Conservation (phyloP, 2,329 filamentous ascomycete genomes). For the Aspergillus sp. region DNA sequence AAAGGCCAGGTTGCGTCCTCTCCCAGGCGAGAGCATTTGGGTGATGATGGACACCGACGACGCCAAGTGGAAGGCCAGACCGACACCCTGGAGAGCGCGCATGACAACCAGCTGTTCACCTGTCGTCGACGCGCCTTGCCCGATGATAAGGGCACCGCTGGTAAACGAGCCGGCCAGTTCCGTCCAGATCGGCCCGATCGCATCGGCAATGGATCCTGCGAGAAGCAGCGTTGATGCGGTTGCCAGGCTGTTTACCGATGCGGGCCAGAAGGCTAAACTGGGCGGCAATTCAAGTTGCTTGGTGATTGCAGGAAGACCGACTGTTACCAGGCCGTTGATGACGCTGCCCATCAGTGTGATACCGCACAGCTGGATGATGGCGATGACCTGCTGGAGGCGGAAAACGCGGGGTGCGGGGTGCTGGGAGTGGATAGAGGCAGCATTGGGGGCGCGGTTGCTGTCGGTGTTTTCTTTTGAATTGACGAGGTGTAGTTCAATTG, state of each 20-base stretch:
- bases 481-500: too few relatives aligned
- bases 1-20: conserved; percentile 53
- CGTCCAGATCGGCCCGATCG: conserved; percentile 40
- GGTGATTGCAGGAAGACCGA: conserved; percentile 43
- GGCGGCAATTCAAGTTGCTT: conserved; percentile 29
- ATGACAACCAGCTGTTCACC: too few relatives aligned
- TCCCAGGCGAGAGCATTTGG: conserved; percentile 46
- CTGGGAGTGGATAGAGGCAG: too few relatives aligned
- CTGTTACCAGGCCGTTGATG: conserved; percentile 41
- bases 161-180: conserved; percentile 39
- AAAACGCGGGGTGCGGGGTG: neutral
- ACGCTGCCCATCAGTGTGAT: conserved; percentile 28
- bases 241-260: conserved; percentile 31
- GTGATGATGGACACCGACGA: conserved; percentile 53
- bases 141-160: conserved; percentile 27
- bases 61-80: conserved; percentile 46
- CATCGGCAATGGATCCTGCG: conserved; percentile 53
- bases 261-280: conserved; percentile 25
- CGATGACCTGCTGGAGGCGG: conserved; percentile 13
- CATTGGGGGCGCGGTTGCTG: too few relatives aligned
- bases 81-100: too few relatives aligned
- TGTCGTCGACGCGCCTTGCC: conserved; percentile 36
- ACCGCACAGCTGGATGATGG: conserved; percentile 13
- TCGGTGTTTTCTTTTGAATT: too few relatives aligned
- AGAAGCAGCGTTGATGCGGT: conserved; percentile 45